Base-by-base conservation (phyloP, 352 stramenopile species). In the Blastocystis sp. region DNA sequence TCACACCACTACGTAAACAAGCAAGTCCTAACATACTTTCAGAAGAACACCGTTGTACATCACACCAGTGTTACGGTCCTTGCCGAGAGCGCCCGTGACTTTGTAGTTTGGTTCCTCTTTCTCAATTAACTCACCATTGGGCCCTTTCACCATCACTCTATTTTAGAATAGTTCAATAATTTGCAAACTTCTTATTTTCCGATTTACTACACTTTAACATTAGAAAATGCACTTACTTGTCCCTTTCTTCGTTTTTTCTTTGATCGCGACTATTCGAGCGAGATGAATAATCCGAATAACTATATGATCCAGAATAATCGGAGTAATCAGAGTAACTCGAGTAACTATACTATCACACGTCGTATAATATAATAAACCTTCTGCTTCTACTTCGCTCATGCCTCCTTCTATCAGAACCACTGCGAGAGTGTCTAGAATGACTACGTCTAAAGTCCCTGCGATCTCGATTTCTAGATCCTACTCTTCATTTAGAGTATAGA, bases 1-100 rank as follows among this genome's bases (percentile, higher is more conserved):
- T 96, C 93, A 7, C 92, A 95, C 92, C 93, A 96, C 90, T 96
- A 95, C 87, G 41, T 96, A 92, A n/a, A 95, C 92, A 56, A 93
- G 93, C 54, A 54, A 8, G 20, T 3, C 2, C 20, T 37, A 5
- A 18, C 18, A 30, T 20, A 78, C 78, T 43, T 89, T 89, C 78
- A 89, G 53, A 8, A 89, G 24, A 39, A 89, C 78, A 47, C 78
- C 78, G 37, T 89, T 89, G 47, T 89, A 89, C 63, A 89, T 78
- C 11, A 89, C 63, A 11, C 78, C 78, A 13, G 78, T 89, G 39
- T 89, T 89, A 2, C 53, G 43, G 47, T 89, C 78, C 26, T 89
- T 89, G 3, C 66, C 63, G 7, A 89, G 26, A 24, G 78, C 78
- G n/a, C 78, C 78, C 0, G 78, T 79, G 0, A 65, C 45, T 66